Percentiles rank a stretch among this genome's conserved stretches.
These are phyloP conservation scores for Cynanchum wilfordii DNA, from an alignment of 257 asterid genomes.

Conservation along the genomic window DNA sequence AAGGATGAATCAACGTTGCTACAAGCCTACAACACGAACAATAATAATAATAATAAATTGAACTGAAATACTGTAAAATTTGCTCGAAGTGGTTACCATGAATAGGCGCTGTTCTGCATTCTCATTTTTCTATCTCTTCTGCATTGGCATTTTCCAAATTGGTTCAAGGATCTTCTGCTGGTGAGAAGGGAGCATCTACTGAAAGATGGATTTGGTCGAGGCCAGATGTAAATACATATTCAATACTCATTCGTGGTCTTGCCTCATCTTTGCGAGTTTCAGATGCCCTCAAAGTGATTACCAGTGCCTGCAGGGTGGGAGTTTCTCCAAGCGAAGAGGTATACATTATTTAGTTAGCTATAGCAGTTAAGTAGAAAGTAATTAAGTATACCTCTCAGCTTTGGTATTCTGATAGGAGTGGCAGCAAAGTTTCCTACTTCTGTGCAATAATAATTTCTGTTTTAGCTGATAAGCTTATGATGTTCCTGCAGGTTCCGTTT, in stretches of 20 bases:
- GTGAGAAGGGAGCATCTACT: constrained; percentile 33
- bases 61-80: not conserved
- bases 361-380: not conserved
- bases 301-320: constrained; percentile 79
- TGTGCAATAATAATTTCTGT: not conserved
- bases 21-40: no score
- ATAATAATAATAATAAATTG: no score
- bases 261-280: constrained; percentile 72
- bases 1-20: not conserved
- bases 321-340: constrained; percentile 89
- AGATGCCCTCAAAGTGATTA: constrained; percentile 70
- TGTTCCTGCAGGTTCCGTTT: constrained; percentile 66
- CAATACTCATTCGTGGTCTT: constrained; percentile 60
- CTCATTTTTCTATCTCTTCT: not conserved
- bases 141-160: not conserved
- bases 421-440: not conserved
- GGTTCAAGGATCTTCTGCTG: constrained; percentile 33
- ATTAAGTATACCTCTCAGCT: not conserved
- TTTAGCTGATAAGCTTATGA: not conserved
- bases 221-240: constrained; percentile 69
- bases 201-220: constrained; percentile 91
- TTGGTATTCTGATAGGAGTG: not conserved
- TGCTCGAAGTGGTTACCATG: not conserved
- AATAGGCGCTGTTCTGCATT: constrained; percentile 1
- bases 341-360: constrained; percentile 14